Conservation (phyloP, 768 basidiomycete species). For the Podaxis sp. region DNA sequence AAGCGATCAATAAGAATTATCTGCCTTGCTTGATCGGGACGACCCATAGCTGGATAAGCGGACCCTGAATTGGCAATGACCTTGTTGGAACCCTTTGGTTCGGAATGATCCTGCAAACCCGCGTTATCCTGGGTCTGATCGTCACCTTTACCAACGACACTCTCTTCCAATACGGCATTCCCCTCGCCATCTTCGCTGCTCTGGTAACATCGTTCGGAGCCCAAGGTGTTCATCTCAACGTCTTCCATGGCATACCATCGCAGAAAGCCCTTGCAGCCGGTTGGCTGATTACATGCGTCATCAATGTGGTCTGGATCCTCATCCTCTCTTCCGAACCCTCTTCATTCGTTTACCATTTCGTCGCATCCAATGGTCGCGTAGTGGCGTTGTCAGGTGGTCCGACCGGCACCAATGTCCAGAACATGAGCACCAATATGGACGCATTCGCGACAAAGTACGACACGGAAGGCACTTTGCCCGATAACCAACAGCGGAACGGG, state of each 20-base stretch:
- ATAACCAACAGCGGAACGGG: neutral
- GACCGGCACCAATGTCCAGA: neutral
- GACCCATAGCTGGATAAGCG: too few relatives aligned
- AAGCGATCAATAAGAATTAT: too few relatives aligned
- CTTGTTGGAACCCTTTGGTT: constrained; percentile 70
- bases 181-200: constrained; percentile 68
- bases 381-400: too few relatives aligned
- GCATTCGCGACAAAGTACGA: constrained; percentile 1
- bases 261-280: constrained; percentile 75
- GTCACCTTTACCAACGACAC: constrained; percentile 56
- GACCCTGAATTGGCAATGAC: constrained; percentile 35
- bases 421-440: constrained; percentile 1
- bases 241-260: constrained; percentile 36
- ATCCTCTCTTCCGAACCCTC: constrained; percentile 60
- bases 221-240: constrained; percentile 59
- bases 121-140: constrained; percentile 64
- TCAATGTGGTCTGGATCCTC: constrained; percentile 86
- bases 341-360: constrained; percentile 17
- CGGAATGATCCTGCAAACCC: constrained; percentile 65
- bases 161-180: constrained; percentile 25
- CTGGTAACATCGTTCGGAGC: constrained; percentile 80
- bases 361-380: constrained; percentile 10
- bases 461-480: neutral
- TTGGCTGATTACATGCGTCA: constrained; percentile 80
- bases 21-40: too few relatives aligned